Percentiles rank a stretch among this genome's conserved stretches.
Evolutionary conservation across 805 yeast genomes (phyloP).

Genomic region (Millerozyma acaciae): DNA sequence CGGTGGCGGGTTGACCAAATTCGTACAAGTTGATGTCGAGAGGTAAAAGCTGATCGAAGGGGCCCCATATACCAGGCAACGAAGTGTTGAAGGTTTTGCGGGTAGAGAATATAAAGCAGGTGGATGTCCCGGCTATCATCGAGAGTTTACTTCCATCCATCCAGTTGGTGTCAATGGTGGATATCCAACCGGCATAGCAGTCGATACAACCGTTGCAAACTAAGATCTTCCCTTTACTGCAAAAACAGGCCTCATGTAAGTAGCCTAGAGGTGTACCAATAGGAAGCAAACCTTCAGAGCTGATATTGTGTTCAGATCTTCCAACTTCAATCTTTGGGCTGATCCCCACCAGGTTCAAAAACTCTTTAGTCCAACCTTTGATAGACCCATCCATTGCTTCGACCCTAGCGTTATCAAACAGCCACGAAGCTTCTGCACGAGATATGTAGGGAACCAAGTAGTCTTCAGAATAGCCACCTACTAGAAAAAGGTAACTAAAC

Average conservation of each 20-base stretch:
- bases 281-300: slow-evolving; percentile 6
- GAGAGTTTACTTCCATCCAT: slow-evolving; percentile 20
- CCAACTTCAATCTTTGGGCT: slow-evolving; percentile 24
- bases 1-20: slow-evolving; percentile 60
- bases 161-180: slow-evolving; percentile 15
- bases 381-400: slow-evolving; percentile 54
- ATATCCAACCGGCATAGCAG: slow-evolving; percentile 55
- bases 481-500: slow-evolving; percentile 27
- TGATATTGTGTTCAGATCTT: slow-evolving; percentile 15
- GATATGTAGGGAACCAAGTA: slow-evolving; percentile 10
- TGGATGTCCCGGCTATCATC: slow-evolving; percentile 61
- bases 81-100: slow-evolving; percentile 10
- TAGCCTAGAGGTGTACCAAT: slow-evolving; percentile 20
- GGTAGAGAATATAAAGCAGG: slow-evolving; percentile 44
- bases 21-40: slow-evolving; percentile 37
- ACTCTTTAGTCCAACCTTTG: slow-evolving; percentile 45
- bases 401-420: neutral
- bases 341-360: slow-evolving; percentile 21
- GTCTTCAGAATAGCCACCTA: slow-evolving; percentile 20
- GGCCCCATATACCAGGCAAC: slow-evolving; percentile 59
- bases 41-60: slow-evolving; percentile 38
- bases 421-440: slow-evolving; percentile 3
- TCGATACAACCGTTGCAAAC: slow-evolving; percentile 53
- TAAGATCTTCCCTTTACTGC: slow-evolving; percentile 2
- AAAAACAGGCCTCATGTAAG: slow-evolving; percentile 5